Percentiles rank a stretch among this genome's conserved stretches.
phyloP scores from a whole-genome alignment of 2,329 filamentous ascomycete genomes.

The Scedosporium apiospermum region DNA sequence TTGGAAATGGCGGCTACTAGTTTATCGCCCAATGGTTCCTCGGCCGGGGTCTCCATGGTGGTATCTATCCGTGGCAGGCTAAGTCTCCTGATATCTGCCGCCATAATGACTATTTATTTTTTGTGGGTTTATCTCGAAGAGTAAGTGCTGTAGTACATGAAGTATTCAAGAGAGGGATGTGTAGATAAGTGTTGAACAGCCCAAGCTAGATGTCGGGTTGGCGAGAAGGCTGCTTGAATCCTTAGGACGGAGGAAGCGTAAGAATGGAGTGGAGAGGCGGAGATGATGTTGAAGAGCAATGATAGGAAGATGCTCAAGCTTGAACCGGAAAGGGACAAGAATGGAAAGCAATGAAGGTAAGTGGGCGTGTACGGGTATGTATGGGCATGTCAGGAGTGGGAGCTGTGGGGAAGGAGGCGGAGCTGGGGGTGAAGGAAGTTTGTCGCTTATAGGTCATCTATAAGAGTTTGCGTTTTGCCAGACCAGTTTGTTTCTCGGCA shows the following conservation, averaged over 20 bases:
- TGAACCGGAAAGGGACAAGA: background rate
- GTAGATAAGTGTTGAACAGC: too few relatives aligned
- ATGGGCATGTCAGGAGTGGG: background rate
- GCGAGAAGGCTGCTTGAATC: too few relatives aligned
- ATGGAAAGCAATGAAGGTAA: background rate
- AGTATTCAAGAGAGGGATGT: too few relatives aligned
- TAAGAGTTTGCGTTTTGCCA: too few relatives aligned
- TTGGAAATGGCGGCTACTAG: constrained; percentile 24
- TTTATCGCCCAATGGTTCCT: constrained; percentile 18
- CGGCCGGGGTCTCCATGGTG: constrained; percentile 8
- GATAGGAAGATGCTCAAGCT: background rate
- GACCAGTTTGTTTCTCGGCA: too few relatives aligned
- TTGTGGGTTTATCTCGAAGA: background rate
- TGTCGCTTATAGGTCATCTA: background rate
- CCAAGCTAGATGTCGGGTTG: too few relatives aligned
- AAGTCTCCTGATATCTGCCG: constrained; percentile 7
- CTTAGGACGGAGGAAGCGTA: too few relatives aligned
- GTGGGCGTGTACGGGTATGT: background rate
- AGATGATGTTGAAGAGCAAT: too few relatives aligned
- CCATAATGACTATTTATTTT: background rate
- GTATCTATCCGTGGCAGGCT: constrained; percentile 16
- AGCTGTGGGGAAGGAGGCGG: background rate
- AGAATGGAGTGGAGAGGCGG: too few relatives aligned
- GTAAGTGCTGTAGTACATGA: too few relatives aligned
- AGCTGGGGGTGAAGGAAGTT: background rate